phyloP scores from a whole-genome alignment of 306 rosid genomes.

The Cicer arietinum region DNA sequence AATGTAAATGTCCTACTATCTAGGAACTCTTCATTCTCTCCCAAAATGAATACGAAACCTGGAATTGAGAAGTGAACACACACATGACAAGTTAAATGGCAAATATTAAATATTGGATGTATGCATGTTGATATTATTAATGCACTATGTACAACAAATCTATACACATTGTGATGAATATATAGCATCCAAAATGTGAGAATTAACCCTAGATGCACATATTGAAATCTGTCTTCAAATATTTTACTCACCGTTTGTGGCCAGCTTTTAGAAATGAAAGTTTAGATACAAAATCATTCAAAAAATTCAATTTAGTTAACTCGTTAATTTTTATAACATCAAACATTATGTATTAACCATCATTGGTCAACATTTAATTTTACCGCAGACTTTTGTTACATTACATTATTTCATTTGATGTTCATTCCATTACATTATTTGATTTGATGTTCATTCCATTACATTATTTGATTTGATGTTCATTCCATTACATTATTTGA shows the following conservation, averaged over 20 bases:
- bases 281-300: not conserved
- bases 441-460: too few relatives aligned
- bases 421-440: too few relatives aligned
- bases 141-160: not conserved
- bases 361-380: not conserved
- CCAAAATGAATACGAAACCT: conserved; percentile 36
- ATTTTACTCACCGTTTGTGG: not conserved
- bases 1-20: conserved; percentile 2
- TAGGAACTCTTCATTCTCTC: conserved; percentile 32
- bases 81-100: not conserved
- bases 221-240: not conserved
- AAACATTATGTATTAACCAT: not conserved
- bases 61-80: conserved; percentile 33
- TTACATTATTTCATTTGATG: too few relatives aligned
- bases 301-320: not conserved
- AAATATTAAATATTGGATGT: not conserved
- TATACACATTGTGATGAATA: not conserved
- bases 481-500: conserved; percentile 7
- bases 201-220: not conserved
- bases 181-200: not conserved
- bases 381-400: not conserved
- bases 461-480: too few relatives aligned
- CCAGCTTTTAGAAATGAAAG: conserved; percentile 6
- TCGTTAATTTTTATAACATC: not conserved
- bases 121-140: not conserved